A percentile compares a stretch with the other conserved stretches of the same genome.
Conservation (phyloP, 148 eudicot genomes). For the Rhododendron simsii region DNA sequence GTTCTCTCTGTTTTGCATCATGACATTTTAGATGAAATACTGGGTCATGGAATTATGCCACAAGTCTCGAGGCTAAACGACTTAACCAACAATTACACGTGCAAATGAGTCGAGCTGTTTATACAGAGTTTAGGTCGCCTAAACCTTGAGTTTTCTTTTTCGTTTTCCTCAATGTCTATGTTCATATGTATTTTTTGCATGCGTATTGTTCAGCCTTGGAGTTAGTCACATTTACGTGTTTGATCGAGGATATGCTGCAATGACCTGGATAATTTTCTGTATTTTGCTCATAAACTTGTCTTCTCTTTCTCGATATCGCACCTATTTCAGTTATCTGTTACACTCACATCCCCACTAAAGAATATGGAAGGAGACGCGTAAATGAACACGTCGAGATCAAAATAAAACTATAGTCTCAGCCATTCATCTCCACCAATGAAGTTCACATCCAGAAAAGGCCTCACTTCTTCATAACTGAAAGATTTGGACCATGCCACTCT, state of each 20-base stretch:
- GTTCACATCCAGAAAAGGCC: conserved; percentile 45
- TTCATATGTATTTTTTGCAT: too few species aligned
- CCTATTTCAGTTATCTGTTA: neutral
- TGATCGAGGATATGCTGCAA: neutral
- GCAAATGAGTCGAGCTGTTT: neutral
- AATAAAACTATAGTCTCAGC: conserved; percentile 47
- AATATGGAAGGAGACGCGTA: neutral
- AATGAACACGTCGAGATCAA: neutral
- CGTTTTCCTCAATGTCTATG: neutral
- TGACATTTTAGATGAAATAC: neutral
- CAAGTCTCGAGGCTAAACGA: neutral
- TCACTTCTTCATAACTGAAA: conserved; percentile 40
- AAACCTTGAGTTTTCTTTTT: neutral
- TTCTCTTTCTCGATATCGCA: neutral
- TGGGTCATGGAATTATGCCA: neutral
- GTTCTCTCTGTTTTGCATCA: neutral
- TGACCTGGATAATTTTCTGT: neutral
- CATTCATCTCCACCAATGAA: conserved; percentile 77
- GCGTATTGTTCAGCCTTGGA: neutral
- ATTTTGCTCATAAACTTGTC: neutral
- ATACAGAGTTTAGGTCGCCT: neutral
- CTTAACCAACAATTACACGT: neutral
- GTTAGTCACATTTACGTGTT: neutral
- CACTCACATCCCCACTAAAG: neutral
- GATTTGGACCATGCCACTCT: conserved; percentile 66